Evolutionary conservation across 345 rosid species (phyloP).

Genomic region (Brassica napus): DNA sequence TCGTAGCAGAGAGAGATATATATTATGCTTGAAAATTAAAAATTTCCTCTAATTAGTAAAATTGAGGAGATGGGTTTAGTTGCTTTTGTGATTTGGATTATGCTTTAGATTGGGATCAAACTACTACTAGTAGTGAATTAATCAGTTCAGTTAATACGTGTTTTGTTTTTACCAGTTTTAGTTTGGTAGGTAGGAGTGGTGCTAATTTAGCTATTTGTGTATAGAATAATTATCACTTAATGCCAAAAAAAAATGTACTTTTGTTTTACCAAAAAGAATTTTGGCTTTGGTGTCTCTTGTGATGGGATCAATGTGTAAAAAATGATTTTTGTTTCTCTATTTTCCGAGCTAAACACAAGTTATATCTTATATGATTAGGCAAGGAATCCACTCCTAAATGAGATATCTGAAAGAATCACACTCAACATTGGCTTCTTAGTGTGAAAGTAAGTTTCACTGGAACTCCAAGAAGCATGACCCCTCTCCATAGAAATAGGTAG

Average conservation of each 20-base stretch:
- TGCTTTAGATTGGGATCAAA: too few species aligned
- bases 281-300: constrained; percentile 4
- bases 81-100: too few species aligned
- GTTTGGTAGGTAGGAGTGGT: too few species aligned
- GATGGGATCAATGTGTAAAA: constrained; percentile 8
- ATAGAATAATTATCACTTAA: too few species aligned
- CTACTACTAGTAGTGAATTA: too few species aligned
- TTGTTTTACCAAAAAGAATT: background rate
- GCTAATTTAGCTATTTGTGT: too few species aligned
- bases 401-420: constrained; percentile 10
- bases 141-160: too few species aligned
- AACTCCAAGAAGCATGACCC: constrained; percentile 36
- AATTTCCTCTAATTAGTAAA: too few species aligned
- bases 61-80: too few species aligned
- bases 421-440: constrained; percentile 28
- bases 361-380: constrained; percentile 20
- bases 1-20: too few species aligned
- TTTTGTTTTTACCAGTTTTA: too few species aligned
- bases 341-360: constrained; percentile 11
- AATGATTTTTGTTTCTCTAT: background rate
- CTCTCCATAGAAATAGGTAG: constrained; percentile 41
- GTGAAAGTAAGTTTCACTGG: constrained; percentile 29
- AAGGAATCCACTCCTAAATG: constrained; percentile 24
- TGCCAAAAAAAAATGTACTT: background rate
- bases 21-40: too few species aligned